Percentiles rank a stretch among this genome's conserved stretches.
Conservation (phyloP, 192 early-diverging fungal genomes). For the Chytriomyces sp. region DNA sequence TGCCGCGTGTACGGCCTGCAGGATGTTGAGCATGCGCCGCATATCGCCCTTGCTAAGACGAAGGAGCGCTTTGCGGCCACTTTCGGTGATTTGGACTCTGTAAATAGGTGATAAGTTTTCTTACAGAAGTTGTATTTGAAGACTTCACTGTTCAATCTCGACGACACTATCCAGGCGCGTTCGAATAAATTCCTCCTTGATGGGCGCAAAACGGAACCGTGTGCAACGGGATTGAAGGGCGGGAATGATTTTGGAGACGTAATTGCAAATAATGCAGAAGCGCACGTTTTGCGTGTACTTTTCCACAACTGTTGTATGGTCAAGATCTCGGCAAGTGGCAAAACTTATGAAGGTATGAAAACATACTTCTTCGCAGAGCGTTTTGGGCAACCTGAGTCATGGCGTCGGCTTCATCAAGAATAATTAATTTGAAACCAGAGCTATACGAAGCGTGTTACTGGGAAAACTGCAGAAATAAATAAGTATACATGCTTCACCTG, state of each 20-base stretch:
- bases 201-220: slow-evolving; percentile 90
- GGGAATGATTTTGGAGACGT: slow-evolving; percentile 95
- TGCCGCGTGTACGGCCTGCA: slow-evolving; percentile 88
- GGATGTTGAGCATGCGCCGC: slow-evolving; percentile 92
- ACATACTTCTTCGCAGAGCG: slow-evolving; percentile 81
- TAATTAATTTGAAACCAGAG: slow-evolving; percentile 92
- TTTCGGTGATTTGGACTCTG: slow-evolving; percentile 77
- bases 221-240: slow-evolving; percentile 99
- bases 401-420: slow-evolving; percentile 96
- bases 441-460: slow-evolving; percentile 47
- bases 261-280: slow-evolving; percentile 99
- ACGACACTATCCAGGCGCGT: slow-evolving; percentile 60
- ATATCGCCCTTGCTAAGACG: slow-evolving; percentile 93
- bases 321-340: background rate
- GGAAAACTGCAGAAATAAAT: background rate
- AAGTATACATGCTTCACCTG: slow-evolving; percentile 40
- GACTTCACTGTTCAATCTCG: slow-evolving; percentile 25
- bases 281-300: slow-evolving; percentile 97
- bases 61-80: slow-evolving; percentile 80
- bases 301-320: slow-evolving; percentile 77
- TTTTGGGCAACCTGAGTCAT: slow-evolving; percentile 94
- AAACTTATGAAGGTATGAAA: background rate
- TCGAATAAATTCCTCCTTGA: slow-evolving; percentile 78
- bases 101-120: background rate
- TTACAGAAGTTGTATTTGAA: background rate